Base-by-base conservation (phyloP, 345 rosid species). In the Rubroshorea leprosula region DNA sequence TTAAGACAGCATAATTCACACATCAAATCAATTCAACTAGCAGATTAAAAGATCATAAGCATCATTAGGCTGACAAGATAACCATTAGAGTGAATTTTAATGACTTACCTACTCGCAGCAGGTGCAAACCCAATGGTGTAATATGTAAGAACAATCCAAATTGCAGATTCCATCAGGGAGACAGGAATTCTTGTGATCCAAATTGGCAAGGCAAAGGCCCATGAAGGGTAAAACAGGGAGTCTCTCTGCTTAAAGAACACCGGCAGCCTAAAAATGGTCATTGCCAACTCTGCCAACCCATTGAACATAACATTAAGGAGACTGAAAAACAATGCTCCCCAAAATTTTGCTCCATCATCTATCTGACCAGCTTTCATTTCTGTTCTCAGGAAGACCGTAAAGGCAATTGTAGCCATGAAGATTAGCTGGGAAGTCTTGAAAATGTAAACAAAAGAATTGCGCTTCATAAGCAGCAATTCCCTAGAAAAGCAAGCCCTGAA, bases 81-180 rank as follows among this genome's bases (percentile, higher is more conserved):
- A 49, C 17, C 7, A 49, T 24, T 18, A 10, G 51, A 35, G 18
- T 39, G 24, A 21, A 20, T 11, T 16, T 14, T 19, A 25, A 51
- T n/a, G n/a, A 13, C 65, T 26, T 69, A 75, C 85, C 89, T 76
- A 47, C 67, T 68, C 6, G 77, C 72, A 14, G 74, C 61, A 18
- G 89, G 89, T 47, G 85, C 89, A 54, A 80, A 83, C 10, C 89
- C 83, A n/a, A 80, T 70, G 2, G 85, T 62, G 67, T 83, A 83
- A 58, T 83, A 83, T 2, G 89, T 80, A 31, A 83, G 70, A 9
- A 66, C 6, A 5, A 70, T 60, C 89, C 85, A 83, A 59, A 83
- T 75, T 9, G 50, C 69, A 1, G 85, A 78, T 45, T 80, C 89
- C 39, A 83, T 0, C 12, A 76, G 47, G 7, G 85, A 80, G 26